Evolutionary conservation across 495 filamentous ascomycete genomes (phyloP).

Genomic region (Ascobolus immersus): DNA sequence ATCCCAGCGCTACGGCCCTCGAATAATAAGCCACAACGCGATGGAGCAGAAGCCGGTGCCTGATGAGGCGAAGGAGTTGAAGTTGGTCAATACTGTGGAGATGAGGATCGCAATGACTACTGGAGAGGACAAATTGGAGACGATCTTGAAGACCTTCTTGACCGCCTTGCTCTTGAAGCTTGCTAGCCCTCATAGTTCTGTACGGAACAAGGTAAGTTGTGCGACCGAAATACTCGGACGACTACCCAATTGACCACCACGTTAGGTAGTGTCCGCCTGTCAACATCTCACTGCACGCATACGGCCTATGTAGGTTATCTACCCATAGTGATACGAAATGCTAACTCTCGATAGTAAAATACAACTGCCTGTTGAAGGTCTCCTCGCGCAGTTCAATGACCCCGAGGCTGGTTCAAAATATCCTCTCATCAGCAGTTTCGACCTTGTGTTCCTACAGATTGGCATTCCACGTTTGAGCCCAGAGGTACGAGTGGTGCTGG

Average conservation of each 20-base stretch:
- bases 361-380: conserved; percentile 52
- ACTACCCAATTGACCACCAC: neutral
- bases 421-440: conserved; percentile 61
- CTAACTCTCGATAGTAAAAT: conserved; percentile 24
- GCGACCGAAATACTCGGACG: neutral
- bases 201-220: conserved; percentile 49
- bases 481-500: conserved; percentile 7
- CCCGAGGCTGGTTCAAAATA: conserved; percentile 23
- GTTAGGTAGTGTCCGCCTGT: conserved; percentile 20
- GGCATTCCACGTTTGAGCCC: conserved; percentile 44
- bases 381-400: conserved; percentile 78
- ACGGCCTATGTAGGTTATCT: conserved; percentile 15
- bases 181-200: conserved; percentile 47
- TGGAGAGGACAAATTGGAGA: conserved; percentile 55
- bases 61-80: conserved; percentile 34
- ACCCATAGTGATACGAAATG: conserved; percentile 5
- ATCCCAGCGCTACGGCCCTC: conserved; percentile 8
- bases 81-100: conserved; percentile 70
- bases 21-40: too few species aligned
- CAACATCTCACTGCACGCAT: conserved; percentile 58
- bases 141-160: conserved; percentile 53
- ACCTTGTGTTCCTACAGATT: conserved; percentile 70
- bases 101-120: conserved; percentile 67
- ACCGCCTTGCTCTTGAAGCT: conserved; percentile 62
- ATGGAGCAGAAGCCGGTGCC: too few species aligned